A percentile compares a stretch with the other conserved stretches of the same genome.
Evolutionary conservation across 192 early-diverging fungal species (phyloP).

Genomic region (Oehlia diaphana): DNA sequence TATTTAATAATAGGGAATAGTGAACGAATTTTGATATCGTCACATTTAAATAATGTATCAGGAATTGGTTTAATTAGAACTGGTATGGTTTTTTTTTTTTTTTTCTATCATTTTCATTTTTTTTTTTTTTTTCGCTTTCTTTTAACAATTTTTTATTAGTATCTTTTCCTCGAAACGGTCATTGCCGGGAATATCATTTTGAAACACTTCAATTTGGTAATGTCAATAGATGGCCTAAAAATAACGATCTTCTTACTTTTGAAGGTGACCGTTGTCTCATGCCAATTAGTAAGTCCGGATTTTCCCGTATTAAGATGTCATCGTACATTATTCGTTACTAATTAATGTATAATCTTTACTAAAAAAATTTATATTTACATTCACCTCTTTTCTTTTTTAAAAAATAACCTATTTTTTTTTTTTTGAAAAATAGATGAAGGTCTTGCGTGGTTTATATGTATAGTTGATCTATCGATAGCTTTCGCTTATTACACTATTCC

Average conservation of each 20-base stretch:
- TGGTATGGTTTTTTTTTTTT: not conserved
- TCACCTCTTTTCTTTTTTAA: too few species aligned
- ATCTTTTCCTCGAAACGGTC: not conserved
- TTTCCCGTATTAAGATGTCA: not conserved
- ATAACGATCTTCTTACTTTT: constrained; percentile 1
- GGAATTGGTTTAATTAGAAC: not conserved
- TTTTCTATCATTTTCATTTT: not conserved
- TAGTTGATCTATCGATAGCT: constrained; percentile 11
- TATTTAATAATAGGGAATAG: not conserved
- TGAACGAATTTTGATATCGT: not conserved
- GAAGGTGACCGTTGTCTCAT: constrained; percentile 15
- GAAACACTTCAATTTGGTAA: not conserved
- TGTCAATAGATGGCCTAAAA: constrained; percentile 10
- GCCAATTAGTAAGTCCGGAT: constrained; percentile 13
- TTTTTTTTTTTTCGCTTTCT: not conserved
- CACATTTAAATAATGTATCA: not conserved
- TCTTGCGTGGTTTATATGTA: not conserved
- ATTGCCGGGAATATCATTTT: constrained; percentile 18
- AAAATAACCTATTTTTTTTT: too few species aligned
- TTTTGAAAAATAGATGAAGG: not conserved
- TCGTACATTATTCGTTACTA: not conserved
- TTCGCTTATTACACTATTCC: constrained; percentile 15
- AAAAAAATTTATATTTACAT: too few species aligned
- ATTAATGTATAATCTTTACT: too few species aligned
- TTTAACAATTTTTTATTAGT: not conserved